A percentile compares a stretch with the other conserved stretches of the same genome.
phyloP scores from a whole-genome alignment of 495 filamentous ascomycete genomes.

The Lasiosphaeria hispida region DNA sequence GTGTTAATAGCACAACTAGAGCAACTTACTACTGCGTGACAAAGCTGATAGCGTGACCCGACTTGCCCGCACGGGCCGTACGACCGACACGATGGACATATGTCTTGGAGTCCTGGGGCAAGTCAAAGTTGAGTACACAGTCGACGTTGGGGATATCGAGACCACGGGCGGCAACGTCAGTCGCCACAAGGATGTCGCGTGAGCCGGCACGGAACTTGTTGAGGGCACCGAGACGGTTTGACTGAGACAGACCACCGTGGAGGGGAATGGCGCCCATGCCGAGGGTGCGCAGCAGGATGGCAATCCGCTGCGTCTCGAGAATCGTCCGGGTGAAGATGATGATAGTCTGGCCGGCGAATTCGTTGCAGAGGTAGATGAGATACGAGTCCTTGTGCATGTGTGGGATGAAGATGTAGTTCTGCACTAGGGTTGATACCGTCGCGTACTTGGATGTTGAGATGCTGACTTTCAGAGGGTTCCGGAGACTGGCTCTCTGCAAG shows the following conservation, averaged over 20 bases:
- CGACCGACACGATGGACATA: slow-evolving; percentile 95
- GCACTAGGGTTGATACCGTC: slow-evolving; percentile 80
- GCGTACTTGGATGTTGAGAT: slow-evolving; percentile 78
- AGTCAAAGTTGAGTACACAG: slow-evolving; percentile 81
- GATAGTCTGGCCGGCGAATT: slow-evolving; percentile 74
- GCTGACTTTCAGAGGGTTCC: slow-evolving; percentile 70
- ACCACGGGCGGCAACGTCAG: slow-evolving; percentile 91
- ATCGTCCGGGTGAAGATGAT: slow-evolving; percentile 96
- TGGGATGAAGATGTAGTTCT: slow-evolving; percentile 81
- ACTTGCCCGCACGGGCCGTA: slow-evolving; percentile 86
- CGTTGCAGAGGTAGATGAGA: slow-evolving; percentile 80
- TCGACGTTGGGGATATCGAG: slow-evolving; percentile 94
- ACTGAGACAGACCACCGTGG: slow-evolving; percentile 86
- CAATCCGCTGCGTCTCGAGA: slow-evolving; percentile 79
- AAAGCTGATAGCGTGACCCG: slow-evolving; percentile 75
- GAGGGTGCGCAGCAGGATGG: slow-evolving; percentile 75
- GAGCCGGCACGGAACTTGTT: slow-evolving; percentile 78
- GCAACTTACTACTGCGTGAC: slow-evolving; percentile 72
- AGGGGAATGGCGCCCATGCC: slow-evolving; percentile 78
- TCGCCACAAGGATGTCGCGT: slow-evolving; percentile 87
- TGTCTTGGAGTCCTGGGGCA: slow-evolving; percentile 80
- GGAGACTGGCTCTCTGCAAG: slow-evolving; percentile 81
- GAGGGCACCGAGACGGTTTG: slow-evolving; percentile 75
- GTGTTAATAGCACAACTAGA: not conserved
- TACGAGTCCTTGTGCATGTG: slow-evolving; percentile 90